A percentile compares a stretch with the other conserved stretches of the same genome.
Evolutionary conservation across 352 stramenopile species (phyloP).

Genomic region (Albugo candida): DNA sequence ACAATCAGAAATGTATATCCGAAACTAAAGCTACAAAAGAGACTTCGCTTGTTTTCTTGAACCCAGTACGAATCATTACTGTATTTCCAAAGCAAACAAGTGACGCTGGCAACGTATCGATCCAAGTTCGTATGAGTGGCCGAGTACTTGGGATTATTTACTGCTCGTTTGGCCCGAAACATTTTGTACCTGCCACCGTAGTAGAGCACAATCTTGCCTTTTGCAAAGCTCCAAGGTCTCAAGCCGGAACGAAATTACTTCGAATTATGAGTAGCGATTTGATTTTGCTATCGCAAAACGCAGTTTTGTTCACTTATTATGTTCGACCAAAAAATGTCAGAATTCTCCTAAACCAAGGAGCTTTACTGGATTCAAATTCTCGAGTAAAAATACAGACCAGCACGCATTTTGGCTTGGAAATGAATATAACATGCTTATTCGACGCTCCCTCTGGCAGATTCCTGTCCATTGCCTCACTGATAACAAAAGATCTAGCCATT

Average conservation of each 20-base stretch:
- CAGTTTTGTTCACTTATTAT: conserved; percentile 17
- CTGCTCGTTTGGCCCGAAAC: conserved; percentile 17
- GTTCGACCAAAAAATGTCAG: neutral
- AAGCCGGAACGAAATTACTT: conserved; percentile 8
- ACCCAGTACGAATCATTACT: too few relatives aligned
- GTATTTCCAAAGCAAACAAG: too few relatives aligned
- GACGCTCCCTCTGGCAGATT: too few relatives aligned
- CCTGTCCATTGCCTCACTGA: too few relatives aligned
- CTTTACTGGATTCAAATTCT: conserved; percentile 6
- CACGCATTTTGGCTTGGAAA: too few relatives aligned
- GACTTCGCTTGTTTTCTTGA: too few relatives aligned
- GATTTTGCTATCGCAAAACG: conserved; percentile 17
- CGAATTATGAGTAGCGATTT: conserved; percentile 9
- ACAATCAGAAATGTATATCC: too few relatives aligned
- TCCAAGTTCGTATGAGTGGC: conserved; percentile 9
- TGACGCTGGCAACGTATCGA: too few relatives aligned
- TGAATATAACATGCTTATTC: too few relatives aligned
- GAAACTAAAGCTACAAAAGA: too few relatives aligned
- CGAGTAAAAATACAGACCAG: too few relatives aligned
- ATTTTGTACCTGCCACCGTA: conserved; percentile 8
- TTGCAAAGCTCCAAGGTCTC: conserved; percentile 16
- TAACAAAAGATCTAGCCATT: too few relatives aligned
- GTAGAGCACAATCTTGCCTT: conserved; percentile 3
- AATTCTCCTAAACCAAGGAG: conserved; percentile 12
- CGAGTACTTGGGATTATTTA: conserved; percentile 8